Conservation (phyloP, 2,329 filamentous ascomycete species). For the Colletotrichum melonis region DNA sequence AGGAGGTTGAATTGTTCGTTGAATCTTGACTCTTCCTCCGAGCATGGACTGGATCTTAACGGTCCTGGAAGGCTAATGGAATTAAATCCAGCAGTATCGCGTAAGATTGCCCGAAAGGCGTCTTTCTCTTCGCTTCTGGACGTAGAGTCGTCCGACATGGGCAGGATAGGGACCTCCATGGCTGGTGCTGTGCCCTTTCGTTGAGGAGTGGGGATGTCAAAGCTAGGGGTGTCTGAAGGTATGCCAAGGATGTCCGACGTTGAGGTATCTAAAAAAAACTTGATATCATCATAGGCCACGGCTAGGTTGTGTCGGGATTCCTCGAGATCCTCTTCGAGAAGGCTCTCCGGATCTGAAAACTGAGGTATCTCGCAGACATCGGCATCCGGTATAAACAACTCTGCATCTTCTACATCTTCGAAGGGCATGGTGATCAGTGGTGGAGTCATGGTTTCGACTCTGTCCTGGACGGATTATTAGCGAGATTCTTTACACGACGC, state of each 20-base stretch:
- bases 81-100: background rate
- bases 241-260: background rate
- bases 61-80: too few species aligned
- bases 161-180: background rate
- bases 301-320: conserved; percentile 25
- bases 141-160: background rate
- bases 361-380: conserved; percentile 41
- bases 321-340: conserved; percentile 16
- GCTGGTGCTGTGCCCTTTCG: background rate
- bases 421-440: background rate
- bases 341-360: conserved; percentile 45
- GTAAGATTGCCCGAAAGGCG: background rate
- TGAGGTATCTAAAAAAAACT: background rate
- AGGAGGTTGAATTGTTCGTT: conserved; percentile 41
- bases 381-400: conserved; percentile 38
- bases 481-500: too few species aligned
- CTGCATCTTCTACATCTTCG: conserved; percentile 8
- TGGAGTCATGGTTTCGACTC: conserved; percentile 1
- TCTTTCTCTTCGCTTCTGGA: background rate
- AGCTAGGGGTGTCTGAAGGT: conserved; percentile 8
- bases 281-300: background rate
- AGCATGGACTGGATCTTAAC: background rate
- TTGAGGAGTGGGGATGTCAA: background rate
- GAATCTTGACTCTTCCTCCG: conserved; percentile 28
- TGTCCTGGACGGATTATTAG: conserved; percentile 25